phyloP scores from a whole-genome alignment of 192 early-diverging fungal genomes.

The Coemansia sp. region DNA sequence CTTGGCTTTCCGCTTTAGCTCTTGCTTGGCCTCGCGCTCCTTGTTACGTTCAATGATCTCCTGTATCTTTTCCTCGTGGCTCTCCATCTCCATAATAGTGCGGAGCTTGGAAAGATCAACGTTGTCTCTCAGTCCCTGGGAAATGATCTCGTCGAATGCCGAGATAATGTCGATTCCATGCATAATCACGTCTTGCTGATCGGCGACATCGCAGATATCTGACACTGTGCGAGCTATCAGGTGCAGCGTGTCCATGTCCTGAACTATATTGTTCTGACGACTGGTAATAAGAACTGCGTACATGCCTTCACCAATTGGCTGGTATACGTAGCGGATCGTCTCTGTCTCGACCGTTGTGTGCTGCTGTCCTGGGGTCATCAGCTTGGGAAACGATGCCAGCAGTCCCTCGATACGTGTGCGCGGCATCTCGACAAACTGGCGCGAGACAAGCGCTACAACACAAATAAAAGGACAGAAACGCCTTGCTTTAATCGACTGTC shows the following conservation, averaged over 20 bases:
- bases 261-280: slow-evolving; percentile 94
- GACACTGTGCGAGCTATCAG: slow-evolving; percentile 89
- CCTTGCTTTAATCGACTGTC: no score
- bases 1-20: slow-evolving; percentile 88
- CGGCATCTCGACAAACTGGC: slow-evolving; percentile 98
- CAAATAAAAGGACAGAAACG: neutral
- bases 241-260: slow-evolving; percentile 97
- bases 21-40: slow-evolving; percentile 96
- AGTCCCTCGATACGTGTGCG: slow-evolving; percentile 95
- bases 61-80: slow-evolving; percentile 96
- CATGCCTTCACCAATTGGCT: slow-evolving; percentile 89
- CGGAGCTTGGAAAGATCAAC: slow-evolving; percentile 88
- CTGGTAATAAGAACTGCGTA: slow-evolving; percentile 97
- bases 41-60: slow-evolving; percentile 93
- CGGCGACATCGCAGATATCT: slow-evolving; percentile 81
- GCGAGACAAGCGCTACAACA: slow-evolving; percentile 74
- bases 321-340: slow-evolving; percentile 96
- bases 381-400: slow-evolving; percentile 94
- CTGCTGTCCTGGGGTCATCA: slow-evolving; percentile 85
- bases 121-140: slow-evolving; percentile 88
- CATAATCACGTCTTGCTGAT: slow-evolving; percentile 82
- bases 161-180: slow-evolving; percentile 87
- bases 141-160: slow-evolving; percentile 96
- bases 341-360: slow-evolving; percentile 98
- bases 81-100: slow-evolving; percentile 96